Evolutionary conservation across 371 early-diverging fungal species (phyloP), one percentile per base, ranked within the genome.

Genomic region (Blyttiomyces sp.): DNA sequence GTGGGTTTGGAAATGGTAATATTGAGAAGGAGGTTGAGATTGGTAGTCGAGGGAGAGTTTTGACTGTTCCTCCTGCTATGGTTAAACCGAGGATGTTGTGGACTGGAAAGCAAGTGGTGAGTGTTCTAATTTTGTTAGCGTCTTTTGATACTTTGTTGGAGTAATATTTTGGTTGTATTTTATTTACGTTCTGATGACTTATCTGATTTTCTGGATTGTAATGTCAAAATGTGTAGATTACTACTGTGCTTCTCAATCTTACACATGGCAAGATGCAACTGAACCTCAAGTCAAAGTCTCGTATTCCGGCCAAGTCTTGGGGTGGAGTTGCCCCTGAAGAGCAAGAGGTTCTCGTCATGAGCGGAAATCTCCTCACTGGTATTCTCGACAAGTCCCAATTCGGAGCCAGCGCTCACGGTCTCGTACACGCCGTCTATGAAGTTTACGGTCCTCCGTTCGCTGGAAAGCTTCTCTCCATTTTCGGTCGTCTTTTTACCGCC

Each of bases 331-430:
- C 86, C 5, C 75, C 73, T 17, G 96, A 94, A 43, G 98, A 97
- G 75, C 87, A 84, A 49, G 73, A 75, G 24, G 92, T 98, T 11
- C 73, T 87, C 31, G 73, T 98, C 49, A 81, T 90, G 71, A 86
- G 93, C 56, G 95, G 96, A 43, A 86, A 93, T 54, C 80, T 96
- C 31, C 53, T 97, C 30, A 89, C 89, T 1, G 99, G 99, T 66
- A 84, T 98, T 24, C 78, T 99, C 24, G 99, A 99, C 79, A 99
- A 99, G 77, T 87, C 90, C 23, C 96, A 98, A 71, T 90, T 99
- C 55, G 99, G 99, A 71, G 94, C 98, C 6, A 78, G 91, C 43
- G 80, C 92, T 4, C 88, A 87, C 71, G 98, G 99, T 71, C 76
- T 99, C 26, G 91, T 98, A 6, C 99, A 99, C 80, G 89, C 93